Evolutionary conservation across 2,329 filamentous ascomycete species (phyloP).

Genomic region (Colletotrichum tanaceti): DNA sequence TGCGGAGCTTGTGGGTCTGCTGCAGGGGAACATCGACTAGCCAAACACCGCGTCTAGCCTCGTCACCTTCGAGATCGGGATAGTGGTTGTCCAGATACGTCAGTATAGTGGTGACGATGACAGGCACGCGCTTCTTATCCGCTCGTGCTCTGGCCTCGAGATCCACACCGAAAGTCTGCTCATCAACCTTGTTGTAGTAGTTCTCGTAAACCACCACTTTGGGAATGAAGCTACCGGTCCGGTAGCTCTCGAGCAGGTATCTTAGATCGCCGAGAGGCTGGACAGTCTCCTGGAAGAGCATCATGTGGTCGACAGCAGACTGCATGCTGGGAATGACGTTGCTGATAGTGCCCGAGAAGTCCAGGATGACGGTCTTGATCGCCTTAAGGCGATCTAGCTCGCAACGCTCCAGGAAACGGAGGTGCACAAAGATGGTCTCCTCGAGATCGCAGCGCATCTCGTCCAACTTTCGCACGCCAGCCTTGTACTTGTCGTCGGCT

Average conservation of each 20-base stretch:
- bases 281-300: slow-evolving; percentile 99
- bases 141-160: slow-evolving; percentile 93
- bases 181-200: slow-evolving; percentile 98
- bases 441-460: slow-evolving; percentile 93
- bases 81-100: slow-evolving; percentile 98
- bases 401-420: slow-evolving; percentile 96
- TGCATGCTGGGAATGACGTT: slow-evolving; percentile 98
- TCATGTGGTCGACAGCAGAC: slow-evolving; percentile 97
- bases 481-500: slow-evolving; percentile 93
- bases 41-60: slow-evolving; percentile 93
- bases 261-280: slow-evolving; percentile 90
- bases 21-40: slow-evolving; percentile 88
- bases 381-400: slow-evolving; percentile 96
- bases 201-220: slow-evolving; percentile 96
- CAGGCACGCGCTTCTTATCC: slow-evolving; percentile 93
- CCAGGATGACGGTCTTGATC: slow-evolving; percentile 96
- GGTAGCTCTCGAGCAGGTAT: slow-evolving; percentile 96
- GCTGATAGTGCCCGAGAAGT: slow-evolving; percentile 96
- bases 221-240: slow-evolving; percentile 91
- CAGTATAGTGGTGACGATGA: slow-evolving; percentile 90
- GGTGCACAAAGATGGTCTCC: slow-evolving; percentile 90
- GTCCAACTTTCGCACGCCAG: slow-evolving; percentile 85
- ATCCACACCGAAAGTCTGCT: slow-evolving; percentile 97
- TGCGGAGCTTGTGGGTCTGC: slow-evolving; percentile 86
- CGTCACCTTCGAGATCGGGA: slow-evolving; percentile 95